Evolutionary conservation across 202 grass and related monocot species (phyloP).

Genomic region (Eragrostis tef): DNA sequence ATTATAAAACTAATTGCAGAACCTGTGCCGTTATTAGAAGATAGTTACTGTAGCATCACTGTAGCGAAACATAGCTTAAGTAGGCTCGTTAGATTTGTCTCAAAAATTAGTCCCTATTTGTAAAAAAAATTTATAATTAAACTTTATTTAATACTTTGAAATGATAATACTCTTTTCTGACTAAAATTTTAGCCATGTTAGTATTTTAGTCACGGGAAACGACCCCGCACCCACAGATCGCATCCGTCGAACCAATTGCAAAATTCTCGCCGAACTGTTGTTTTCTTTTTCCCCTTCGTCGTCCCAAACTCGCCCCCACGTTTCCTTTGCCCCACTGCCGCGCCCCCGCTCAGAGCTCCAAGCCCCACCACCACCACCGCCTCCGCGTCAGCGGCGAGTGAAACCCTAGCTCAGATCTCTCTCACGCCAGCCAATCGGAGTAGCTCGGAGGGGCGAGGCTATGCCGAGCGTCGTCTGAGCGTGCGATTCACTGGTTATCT

Average conservation of each 20-base stretch:
- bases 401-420: slow-evolving; percentile 50
- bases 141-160: no score
- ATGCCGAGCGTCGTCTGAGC: slow-evolving; percentile 46
- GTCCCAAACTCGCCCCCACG: not conserved
- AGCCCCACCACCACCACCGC: not conserved
- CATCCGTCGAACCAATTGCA: not conserved
- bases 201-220: no score
- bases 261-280: not conserved
- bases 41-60: no score
- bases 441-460: not conserved
- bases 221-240: not conserved
- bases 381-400: not conserved
- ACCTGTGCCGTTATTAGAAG: no score
- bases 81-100: no score
- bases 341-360: not conserved
- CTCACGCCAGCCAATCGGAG: not conserved
- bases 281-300: not conserved
- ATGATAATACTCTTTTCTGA: no score
- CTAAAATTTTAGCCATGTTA: no score
- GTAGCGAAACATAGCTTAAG: no score
- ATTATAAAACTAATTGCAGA: no score
- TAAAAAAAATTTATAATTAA: no score
- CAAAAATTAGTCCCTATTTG: no score
- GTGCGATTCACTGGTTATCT: not conserved
- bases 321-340: not conserved